phyloP scores from a whole-genome alignment of 208 protist genomes.

The Leishmania gerbilli region DNA sequence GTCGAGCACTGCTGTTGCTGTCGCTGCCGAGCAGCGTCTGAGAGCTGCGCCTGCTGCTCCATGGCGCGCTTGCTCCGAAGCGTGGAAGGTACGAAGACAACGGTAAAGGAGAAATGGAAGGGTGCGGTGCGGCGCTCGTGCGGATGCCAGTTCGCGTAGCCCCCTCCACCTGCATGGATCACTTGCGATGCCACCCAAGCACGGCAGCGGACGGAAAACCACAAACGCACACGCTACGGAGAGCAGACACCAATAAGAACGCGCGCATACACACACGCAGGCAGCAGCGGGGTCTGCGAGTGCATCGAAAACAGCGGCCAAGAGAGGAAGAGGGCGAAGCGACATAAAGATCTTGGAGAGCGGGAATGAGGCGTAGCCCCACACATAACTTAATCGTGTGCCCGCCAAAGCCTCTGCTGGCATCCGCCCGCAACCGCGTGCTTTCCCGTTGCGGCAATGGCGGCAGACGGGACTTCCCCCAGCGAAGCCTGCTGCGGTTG shows the following conservation, averaged over 20 bases:
- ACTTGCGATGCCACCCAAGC: not conserved
- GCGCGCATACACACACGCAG: not conserved
- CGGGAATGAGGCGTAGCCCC: not conserved
- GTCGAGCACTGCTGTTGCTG: not conserved
- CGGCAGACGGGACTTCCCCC: not conserved
- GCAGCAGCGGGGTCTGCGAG: not conserved
- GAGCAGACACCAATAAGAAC: not conserved
- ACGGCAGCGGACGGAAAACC: not conserved
- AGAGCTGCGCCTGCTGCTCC: slow-evolving; percentile 9
- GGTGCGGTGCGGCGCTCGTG: not conserved
- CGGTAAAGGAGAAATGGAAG: not conserved
- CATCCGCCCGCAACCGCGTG: not conserved
- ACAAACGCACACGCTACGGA: not conserved
- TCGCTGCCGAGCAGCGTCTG: slow-evolving; percentile 4
- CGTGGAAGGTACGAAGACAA: not conserved
- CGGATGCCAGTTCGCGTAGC: not conserved
- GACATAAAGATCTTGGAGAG: not conserved
- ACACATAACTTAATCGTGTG: not conserved
- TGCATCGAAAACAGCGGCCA: not conserved
- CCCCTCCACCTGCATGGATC: not conserved
- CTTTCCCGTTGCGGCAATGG: not conserved
- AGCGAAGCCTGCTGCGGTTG: not conserved
- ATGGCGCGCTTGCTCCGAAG: not conserved
- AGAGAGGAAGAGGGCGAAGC: not conserved
- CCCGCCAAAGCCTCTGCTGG: not conserved